A percentile compares a stretch with the other conserved stretches of the same genome.
Evolutionary conservation across 805 yeast genomes (phyloP).

Genomic region (Brettanomyces custersianus): DNA sequence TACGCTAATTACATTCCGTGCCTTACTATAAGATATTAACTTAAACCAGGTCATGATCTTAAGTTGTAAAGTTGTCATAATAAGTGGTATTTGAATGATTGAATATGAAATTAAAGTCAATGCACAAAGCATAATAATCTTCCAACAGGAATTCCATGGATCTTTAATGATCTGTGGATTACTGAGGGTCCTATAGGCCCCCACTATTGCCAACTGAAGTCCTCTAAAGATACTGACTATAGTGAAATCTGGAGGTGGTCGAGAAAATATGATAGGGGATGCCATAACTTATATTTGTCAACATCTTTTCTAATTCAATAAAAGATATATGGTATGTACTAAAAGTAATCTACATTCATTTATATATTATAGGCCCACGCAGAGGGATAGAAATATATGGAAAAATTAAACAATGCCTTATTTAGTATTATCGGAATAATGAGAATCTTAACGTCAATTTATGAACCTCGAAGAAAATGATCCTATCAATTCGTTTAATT

Average conservation of each 20-base stretch:
- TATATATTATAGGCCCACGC: too few species aligned
- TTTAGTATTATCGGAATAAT: neutral
- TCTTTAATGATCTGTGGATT: constrained; percentile 1
- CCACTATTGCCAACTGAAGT: constrained; percentile 3
- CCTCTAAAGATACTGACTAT: constrained; percentile 1
- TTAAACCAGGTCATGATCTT: neutral
- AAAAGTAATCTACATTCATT: too few species aligned
- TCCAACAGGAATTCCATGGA: neutral
- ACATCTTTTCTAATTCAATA: too few species aligned
- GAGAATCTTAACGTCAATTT: neutral
- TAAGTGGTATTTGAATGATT: neutral
- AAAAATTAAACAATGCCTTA: too few species aligned
- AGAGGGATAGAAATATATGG: too few species aligned
- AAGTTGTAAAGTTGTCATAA: neutral
- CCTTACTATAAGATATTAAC: neutral
- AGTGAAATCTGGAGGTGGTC: constrained; percentile 4
- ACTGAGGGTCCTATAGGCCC: constrained; percentile 1
- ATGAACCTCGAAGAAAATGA: neutral
- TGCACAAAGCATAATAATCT: neutral
- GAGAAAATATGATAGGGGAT: constrained; percentile 3
- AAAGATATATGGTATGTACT: too few species aligned
- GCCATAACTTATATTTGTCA: too few species aligned
- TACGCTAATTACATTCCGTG: neutral
- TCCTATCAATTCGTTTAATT: too few species aligned
- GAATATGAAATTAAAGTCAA: neutral